Conservation (phyloP, 768 basidiomycete species). For the Saitozyma podzolica region DNA sequence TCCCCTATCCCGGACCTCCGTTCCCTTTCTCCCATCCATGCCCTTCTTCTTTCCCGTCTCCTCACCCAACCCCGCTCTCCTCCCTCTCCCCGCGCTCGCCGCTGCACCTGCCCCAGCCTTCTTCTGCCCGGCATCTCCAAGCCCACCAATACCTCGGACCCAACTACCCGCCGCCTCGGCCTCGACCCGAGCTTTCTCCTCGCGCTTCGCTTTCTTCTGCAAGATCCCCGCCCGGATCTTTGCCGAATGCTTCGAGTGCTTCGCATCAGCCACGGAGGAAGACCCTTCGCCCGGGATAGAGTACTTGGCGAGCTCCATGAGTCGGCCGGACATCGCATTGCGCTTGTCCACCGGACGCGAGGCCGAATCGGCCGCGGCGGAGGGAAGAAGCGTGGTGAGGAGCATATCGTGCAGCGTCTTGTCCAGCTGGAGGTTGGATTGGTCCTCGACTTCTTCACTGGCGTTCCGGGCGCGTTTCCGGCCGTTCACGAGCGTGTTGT, state of each 20-base stretch:
- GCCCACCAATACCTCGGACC: constrained; percentile 36
- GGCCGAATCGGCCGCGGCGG: constrained; percentile 18
- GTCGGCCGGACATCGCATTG: constrained; percentile 36
- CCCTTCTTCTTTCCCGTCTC: constrained; percentile 39
- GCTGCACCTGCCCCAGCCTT: constrained; percentile 18
- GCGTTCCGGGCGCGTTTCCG: constrained; percentile 24
- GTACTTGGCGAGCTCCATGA: constrained; percentile 42
- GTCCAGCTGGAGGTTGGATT: constrained; percentile 49
- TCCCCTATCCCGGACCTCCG: constrained; percentile 37
- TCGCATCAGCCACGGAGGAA: constrained; percentile 12
- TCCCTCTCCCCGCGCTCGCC: constrained; percentile 22
- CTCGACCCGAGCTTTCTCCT: constrained; percentile 33
- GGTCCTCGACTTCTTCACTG: constrained; percentile 40
- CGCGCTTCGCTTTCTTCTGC: constrained; percentile 32
- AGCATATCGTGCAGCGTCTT: constrained; percentile 51
- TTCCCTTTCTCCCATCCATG: constrained; percentile 29
- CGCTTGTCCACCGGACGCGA: constrained; percentile 46
- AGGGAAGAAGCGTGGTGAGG: constrained; percentile 44
- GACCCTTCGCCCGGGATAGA: constrained; percentile 43
- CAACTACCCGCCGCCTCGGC: constrained; percentile 40
- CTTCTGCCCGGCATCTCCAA: constrained; percentile 26
- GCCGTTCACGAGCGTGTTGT: constrained; percentile 17
- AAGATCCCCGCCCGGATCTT: constrained; percentile 48
- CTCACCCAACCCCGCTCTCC: constrained; percentile 28
- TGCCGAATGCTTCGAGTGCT: constrained; percentile 38